phyloP scores from a whole-genome alignment of 306 rosid genomes.

The Ziziphus jujuba region DNA sequence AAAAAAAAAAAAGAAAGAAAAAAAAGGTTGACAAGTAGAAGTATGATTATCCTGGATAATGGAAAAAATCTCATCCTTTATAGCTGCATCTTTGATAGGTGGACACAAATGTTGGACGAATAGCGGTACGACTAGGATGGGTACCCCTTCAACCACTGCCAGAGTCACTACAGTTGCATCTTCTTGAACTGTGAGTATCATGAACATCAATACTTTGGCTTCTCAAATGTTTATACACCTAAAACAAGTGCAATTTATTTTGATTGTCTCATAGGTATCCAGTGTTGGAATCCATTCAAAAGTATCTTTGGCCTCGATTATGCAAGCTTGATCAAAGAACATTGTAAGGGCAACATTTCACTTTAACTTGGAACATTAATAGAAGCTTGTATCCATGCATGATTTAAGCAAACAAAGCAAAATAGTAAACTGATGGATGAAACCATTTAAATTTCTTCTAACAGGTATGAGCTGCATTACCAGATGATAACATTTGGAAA shows the following conservation, averaged over 20 bases:
- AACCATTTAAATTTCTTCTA: conserved; percentile 27
- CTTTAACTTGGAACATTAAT: conserved; percentile 4
- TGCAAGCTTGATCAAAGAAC: conserved; percentile 99
- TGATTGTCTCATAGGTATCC: conserved; percentile 74
- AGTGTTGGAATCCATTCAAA: conserved; percentile 88
- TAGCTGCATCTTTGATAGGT: conserved; percentile 53
- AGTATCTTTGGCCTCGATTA: conserved; percentile 96
- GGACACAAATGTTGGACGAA: conserved; percentile 99
- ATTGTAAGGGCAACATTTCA: conserved; percentile 50
- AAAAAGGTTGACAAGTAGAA: too few relatives aligned
- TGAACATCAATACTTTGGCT: conserved; percentile 13
- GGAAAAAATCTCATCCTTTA: conserved; percentile 25
- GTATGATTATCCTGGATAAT: conserved; percentile 19
- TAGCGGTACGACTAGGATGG: conserved; percentile 99
- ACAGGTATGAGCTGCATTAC: conserved; percentile 97
- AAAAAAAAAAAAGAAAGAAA: too few relatives aligned
- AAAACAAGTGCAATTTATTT: conserved; percentile 32
- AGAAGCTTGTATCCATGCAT: background rate
- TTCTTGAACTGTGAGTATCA: conserved; percentile 85
- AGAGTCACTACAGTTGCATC: conserved; percentile 98
- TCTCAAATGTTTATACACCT: conserved; percentile 13
- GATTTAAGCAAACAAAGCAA: conserved; percentile 12
- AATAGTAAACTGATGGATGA: conserved; percentile 7
- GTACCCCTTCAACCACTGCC: conserved; percentile 99
- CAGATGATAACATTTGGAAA: conserved; percentile 99